phyloP scores from a whole-genome alignment of 1,284 basidiomycete genomes.

The Xerocomus minutiporus region DNA sequence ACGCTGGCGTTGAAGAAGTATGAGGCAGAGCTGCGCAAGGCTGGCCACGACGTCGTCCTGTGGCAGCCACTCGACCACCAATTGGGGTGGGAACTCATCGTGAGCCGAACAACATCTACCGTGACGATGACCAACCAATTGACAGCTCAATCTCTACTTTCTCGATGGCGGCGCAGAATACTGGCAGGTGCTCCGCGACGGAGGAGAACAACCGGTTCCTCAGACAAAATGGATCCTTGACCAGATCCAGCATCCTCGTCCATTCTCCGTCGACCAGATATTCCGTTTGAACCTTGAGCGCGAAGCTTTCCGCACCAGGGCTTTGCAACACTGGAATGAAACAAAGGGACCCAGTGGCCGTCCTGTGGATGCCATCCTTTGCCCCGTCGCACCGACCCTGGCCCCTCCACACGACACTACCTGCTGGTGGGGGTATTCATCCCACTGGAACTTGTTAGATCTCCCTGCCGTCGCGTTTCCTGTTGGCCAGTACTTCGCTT shows the following conservation, averaged over 20 bases:
- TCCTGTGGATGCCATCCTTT: conserved; percentile 51
- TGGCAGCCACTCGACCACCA: conserved; percentile 47
- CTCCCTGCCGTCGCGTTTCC: conserved; percentile 53
- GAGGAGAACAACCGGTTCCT: conserved; percentile 39
- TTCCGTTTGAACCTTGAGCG: conserved; percentile 45
- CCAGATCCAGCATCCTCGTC: conserved; percentile 34
- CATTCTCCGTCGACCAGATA: conserved; percentile 39
- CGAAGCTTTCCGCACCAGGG: conserved; percentile 40
- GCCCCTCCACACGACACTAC: conserved; percentile 50
- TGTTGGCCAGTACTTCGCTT: conserved; percentile 29
- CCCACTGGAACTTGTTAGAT: conserved; percentile 57
- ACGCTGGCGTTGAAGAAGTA: conserved; percentile 41
- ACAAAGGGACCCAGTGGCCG: conserved; percentile 44
- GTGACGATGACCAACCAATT: conserved; percentile 8
- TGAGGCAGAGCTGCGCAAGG: conserved; percentile 41
- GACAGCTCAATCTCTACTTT: conserved; percentile 45
- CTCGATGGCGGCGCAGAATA: conserved; percentile 50
- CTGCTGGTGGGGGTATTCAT: conserved; percentile 50
- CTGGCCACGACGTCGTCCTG: conserved; percentile 51
- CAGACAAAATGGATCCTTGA: conserved; percentile 47
- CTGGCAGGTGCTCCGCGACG: conserved; percentile 33
- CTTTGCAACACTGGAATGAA: conserved; percentile 52
- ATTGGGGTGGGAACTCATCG: conserved; percentile 47
- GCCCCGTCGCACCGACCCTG: conserved; percentile 49
- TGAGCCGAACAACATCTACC: conserved; percentile 21